A percentile compares a stretch with the other conserved stretches of the same genome.
Conservation (phyloP, 805 yeast species). For the Saturnispora galanensis region DNA sequence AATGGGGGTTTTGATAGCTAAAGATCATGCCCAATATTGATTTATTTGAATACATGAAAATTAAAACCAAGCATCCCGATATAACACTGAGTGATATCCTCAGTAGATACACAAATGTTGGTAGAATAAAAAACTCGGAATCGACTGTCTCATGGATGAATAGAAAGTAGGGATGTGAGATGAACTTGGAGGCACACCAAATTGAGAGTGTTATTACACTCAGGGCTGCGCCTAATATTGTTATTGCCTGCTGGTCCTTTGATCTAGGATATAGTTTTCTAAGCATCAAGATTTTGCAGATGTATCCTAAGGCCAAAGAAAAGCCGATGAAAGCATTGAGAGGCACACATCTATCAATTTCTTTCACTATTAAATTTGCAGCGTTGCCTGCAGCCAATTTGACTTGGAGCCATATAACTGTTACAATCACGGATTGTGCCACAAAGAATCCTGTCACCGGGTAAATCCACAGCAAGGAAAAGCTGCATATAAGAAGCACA, state of each 20-base stretch:
- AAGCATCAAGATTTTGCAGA: background rate
- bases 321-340: conserved; percentile 1
- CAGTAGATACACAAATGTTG: conserved; percentile 51
- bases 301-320: background rate
- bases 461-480: background rate
- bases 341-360: background rate
- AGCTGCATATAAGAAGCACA: background rate
- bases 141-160: conserved; percentile 22
- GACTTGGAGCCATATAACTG: conserved; percentile 1
- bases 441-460: background rate
- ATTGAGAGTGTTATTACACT: background rate
- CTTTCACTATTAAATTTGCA: background rate
- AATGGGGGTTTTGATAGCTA: conserved; percentile 32
- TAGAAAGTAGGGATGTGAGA: background rate
- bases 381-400: background rate
- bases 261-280: background rate
- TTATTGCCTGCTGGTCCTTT: conserved; percentile 2
- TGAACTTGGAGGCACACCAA: conserved; percentile 6
- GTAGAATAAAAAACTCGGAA: conserved; percentile 7
- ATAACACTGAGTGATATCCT: conserved; percentile 57
- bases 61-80: conserved; percentile 3
- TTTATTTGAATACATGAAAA: conserved; percentile 38
- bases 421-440: background rate
- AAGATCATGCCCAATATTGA: conserved; percentile 36
- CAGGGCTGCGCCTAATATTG: background rate